Evolutionary conservation across 2,329 filamentous ascomycete genomes (phyloP).

Genomic region (Sphaerostilbella broomeana): DNA sequence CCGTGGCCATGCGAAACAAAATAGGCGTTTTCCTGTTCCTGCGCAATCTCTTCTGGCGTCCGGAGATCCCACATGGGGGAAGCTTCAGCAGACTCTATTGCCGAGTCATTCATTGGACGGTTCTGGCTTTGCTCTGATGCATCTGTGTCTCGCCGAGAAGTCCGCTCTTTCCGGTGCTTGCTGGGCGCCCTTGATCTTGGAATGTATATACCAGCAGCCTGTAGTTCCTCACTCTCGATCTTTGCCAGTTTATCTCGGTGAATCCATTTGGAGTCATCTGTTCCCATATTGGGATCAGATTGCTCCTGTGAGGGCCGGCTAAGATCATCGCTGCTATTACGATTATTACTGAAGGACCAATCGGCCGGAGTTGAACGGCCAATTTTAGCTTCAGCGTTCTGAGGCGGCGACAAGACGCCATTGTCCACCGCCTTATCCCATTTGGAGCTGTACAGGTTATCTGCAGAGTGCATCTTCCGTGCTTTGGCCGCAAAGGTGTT

Average conservation of each 20-base stretch:
- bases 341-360: conserved; percentile 13
- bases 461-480: conserved; percentile 32
- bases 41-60: conserved; percentile 69
- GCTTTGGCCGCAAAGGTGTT: conserved; percentile 23
- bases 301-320: conserved; percentile 22
- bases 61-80: conserved; percentile 63
- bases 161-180: conserved; percentile 36
- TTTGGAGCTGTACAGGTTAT: conserved; percentile 24
- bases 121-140: conserved; percentile 23
- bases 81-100: conserved; percentile 32
- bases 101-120: conserved; percentile 41
- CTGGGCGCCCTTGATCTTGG: conserved; percentile 49
- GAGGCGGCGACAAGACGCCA: conserved; percentile 17
- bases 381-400: conserved; percentile 21
- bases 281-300: conserved; percentile 27
- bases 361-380: conserved; percentile 16
- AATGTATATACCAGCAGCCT: conserved; percentile 66
- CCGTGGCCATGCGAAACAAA: conserved; percentile 39
- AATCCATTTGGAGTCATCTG: conserved; percentile 72
- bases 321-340: conserved; percentile 21
- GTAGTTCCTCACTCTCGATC: conserved; percentile 74
- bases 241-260: conserved; percentile 76
- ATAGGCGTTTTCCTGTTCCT: conserved; percentile 47
- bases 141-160: conserved; percentile 30
- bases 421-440: conserved; percentile 21